Evolutionary conservation across 345 rosid species (phyloP).

Genomic region (Carallia pectinifolia): DNA sequence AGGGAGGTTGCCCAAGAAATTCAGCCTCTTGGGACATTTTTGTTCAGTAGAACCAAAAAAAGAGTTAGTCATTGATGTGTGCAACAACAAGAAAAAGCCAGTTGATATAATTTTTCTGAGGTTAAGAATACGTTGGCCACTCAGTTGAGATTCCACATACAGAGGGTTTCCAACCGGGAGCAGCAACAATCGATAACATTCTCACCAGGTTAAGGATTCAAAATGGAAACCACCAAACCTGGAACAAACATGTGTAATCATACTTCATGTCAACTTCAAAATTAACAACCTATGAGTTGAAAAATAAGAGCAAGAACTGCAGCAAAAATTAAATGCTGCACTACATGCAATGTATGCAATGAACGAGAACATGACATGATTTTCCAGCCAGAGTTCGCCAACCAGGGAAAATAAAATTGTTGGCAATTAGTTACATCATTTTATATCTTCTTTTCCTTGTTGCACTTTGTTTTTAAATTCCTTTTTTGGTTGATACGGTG

Average conservation of each 20-base stretch:
- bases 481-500: neutral
- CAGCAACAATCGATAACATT: conserved; percentile 84
- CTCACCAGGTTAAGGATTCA: conserved; percentile 87
- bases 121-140: conserved; percentile 55
- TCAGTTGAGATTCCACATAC: conserved; percentile 76
- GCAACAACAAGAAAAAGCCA: neutral
- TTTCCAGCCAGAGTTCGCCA: no score
- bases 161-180: conserved; percentile 96
- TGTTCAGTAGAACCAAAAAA: neutral
- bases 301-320: neutral
- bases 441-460: neutral
- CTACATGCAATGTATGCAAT: no score
- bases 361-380: no score
- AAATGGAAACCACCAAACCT: conserved; percentile 82
- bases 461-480: neutral
- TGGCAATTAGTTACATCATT: neutral
- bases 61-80: neutral
- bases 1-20: no score
- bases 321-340: neutral
- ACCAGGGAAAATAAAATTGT: no score
- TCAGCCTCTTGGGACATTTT: no score
- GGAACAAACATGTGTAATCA: conserved; percentile 19
- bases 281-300: no score
- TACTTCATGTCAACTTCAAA: neutral
- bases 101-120: neutral